phyloP scores from a whole-genome alignment of 2,329 filamentous ascomycete genomes.

The Monilinia fructigena region DNA sequence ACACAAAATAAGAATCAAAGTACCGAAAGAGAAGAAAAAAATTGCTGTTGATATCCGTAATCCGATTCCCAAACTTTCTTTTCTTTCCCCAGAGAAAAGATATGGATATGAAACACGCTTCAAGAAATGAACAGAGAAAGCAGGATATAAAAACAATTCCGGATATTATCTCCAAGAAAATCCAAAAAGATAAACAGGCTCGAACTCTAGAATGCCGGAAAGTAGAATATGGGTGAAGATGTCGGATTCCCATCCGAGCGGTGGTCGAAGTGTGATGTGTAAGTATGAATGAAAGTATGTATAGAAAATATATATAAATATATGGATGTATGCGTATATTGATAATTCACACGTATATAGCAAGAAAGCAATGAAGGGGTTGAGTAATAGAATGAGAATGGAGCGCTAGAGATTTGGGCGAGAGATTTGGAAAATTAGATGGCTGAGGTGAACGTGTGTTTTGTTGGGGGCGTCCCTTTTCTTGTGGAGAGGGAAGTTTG shows the following conservation, averaged over 20 bases:
- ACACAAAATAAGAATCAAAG: constrained; percentile 10
- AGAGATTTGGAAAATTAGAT: neutral
- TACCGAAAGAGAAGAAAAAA: neutral
- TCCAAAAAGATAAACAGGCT: constrained; percentile 5
- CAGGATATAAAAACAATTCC: constrained; percentile 11
- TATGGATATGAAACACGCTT: constrained; percentile 4
- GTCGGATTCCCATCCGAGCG: neutral
- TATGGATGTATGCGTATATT: neutral
- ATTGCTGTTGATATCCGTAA: neutral
- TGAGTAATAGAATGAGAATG: neutral
- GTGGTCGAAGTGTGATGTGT: neutral
- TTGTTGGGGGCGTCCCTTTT: neutral
- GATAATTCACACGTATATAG: neutral
- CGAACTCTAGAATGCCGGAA: neutral
- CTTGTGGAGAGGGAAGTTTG: neutral
- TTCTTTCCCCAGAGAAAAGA: neutral
- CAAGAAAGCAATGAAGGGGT: neutral
- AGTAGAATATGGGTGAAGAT: neutral
- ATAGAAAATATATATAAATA: constrained; percentile 1
- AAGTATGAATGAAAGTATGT: constrained; percentile 9
- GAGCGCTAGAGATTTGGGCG: neutral
- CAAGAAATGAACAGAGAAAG: neutral
- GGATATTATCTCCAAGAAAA: constrained; percentile 20
- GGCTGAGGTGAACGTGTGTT: too few relatives aligned
- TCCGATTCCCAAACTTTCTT: neutral